A percentile compares a stretch with the other conserved stretches of the same genome.
Evolutionary conservation across 2,329 filamentous ascomycete species (phyloP).

Genomic region (Fusarium brachygibbosum): DNA sequence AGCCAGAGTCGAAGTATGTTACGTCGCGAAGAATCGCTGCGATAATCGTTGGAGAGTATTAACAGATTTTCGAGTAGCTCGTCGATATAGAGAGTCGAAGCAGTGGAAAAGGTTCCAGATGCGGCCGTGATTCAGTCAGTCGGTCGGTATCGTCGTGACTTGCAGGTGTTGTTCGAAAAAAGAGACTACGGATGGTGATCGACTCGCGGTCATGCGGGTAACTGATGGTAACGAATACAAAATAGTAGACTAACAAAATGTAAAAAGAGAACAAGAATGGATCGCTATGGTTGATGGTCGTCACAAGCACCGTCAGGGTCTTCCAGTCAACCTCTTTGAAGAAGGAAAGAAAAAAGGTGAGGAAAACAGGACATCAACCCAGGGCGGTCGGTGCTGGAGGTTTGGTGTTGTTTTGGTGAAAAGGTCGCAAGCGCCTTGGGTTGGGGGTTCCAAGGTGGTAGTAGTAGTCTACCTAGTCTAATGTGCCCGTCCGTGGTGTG

Average conservation of each 20-base stretch:
- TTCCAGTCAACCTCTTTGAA: constrained; percentile 12
- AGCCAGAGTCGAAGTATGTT: constrained; percentile 21
- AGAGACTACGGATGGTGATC: not conserved
- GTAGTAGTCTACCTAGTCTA: constrained; percentile 14
- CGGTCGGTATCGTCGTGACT: constrained; percentile 23
- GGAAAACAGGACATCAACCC: constrained; percentile 38
- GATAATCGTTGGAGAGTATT: constrained; percentile 20
- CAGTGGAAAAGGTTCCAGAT: constrained; percentile 16
- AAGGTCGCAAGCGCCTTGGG: constrained; percentile 49
- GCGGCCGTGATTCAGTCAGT: constrained; percentile 43
- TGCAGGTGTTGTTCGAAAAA: constrained; percentile 10
- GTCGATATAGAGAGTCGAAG: constrained; percentile 17
- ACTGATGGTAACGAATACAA: constrained; percentile 3
- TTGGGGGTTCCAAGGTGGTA: constrained; percentile 48
- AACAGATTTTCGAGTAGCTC: constrained; percentile 18
- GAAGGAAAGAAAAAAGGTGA: constrained; percentile 13
- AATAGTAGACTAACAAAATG: constrained; percentile 7
- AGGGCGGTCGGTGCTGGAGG: constrained; percentile 41
- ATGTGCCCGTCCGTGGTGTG: constrained; percentile 42
- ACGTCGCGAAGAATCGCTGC: constrained; percentile 24
- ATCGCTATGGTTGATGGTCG: constrained; percentile 33
- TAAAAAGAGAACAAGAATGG: constrained; percentile 15
- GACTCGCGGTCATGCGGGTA: constrained; percentile 17
- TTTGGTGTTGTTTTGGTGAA: constrained; percentile 51
- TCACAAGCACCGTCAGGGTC: constrained; percentile 14